Percentiles rank a stretch among this genome's conserved stretches.
phyloP scores from a whole-genome alignment of 2,329 filamentous ascomycete genomes.

The Trichoderma brevicompactum region DNA sequence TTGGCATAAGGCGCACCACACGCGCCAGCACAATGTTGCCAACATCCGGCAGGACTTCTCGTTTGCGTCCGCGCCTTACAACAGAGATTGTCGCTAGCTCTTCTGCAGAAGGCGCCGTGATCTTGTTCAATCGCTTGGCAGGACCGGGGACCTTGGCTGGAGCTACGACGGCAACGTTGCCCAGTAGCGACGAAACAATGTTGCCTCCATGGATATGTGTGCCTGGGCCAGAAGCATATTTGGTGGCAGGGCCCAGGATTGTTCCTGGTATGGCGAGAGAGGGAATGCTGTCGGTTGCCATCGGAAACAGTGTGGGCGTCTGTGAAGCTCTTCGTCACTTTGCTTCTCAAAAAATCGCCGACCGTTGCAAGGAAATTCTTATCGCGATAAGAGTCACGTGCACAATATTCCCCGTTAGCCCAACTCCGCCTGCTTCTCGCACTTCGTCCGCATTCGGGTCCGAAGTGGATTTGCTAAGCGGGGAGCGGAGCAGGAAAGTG shows the following conservation, averaged over 20 bases:
- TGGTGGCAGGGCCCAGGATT: slow-evolving; percentile 68
- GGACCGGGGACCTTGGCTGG: slow-evolving; percentile 54
- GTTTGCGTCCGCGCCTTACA: slow-evolving; percentile 54
- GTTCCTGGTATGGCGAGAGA: slow-evolving; percentile 80
- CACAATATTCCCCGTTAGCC: not conserved
- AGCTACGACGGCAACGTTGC: slow-evolving; percentile 63
- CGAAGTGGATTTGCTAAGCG: slow-evolving; percentile 1
- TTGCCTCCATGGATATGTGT: slow-evolving; percentile 79
- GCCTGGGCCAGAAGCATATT: slow-evolving; percentile 76
- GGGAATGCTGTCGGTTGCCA: slow-evolving; percentile 47
- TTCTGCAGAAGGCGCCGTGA: slow-evolving; percentile 51
- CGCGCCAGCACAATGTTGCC: slow-evolving; percentile 79
- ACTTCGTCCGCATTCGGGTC: slow-evolving; percentile 13
- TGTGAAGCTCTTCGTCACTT: not conserved
- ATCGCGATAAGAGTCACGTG: slow-evolving; percentile 27
- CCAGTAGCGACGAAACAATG: slow-evolving; percentile 82
- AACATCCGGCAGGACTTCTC: slow-evolving; percentile 80
- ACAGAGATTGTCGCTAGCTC: slow-evolving; percentile 61
- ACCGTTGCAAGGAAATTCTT: not conserved
- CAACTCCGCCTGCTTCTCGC: not conserved
- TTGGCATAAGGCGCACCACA: slow-evolving; percentile 81
- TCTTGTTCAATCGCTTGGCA: slow-evolving; percentile 63
- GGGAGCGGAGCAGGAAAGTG: not conserved
- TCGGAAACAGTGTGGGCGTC: slow-evolving; percentile 24
- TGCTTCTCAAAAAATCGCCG: slow-evolving; percentile 16